These are phyloP conservation scores for Metschnikowia amazonensis DNA, from an alignment of 805 yeast genomes.

Conservation along the genomic window DNA sequence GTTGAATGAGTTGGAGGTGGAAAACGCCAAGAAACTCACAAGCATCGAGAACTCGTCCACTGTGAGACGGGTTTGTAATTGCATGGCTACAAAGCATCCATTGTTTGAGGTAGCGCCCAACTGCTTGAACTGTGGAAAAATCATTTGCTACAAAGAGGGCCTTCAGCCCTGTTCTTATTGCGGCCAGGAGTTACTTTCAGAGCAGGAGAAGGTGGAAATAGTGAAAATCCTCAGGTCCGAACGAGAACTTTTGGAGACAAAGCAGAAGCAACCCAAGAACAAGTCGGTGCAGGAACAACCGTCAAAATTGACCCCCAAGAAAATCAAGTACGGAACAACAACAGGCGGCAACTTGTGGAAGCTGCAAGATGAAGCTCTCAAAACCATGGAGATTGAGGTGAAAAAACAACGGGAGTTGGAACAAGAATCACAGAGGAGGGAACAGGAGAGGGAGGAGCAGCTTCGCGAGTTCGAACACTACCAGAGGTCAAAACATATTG, in stretches of 20 bases:
- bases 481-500: conserved; percentile 38
- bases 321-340: conserved; percentile 50
- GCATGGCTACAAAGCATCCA: conserved; percentile 88
- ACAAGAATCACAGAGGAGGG: conserved; percentile 21
- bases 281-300: conserved; percentile 21
- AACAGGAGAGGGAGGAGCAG: conserved; percentile 39
- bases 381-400: conserved; percentile 48
- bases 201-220: conserved; percentile 59
- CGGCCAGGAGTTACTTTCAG: conserved; percentile 59
- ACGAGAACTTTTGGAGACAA: conserved; percentile 30
- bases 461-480: conserved; percentile 43
- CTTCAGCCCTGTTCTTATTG: conserved; percentile 86
- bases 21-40: conserved; percentile 10
- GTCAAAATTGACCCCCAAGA: conserved; percentile 28
- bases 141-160: conserved; percentile 87
- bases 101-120: conserved; percentile 88
- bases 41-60: conserved; percentile 4
- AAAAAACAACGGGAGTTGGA: conserved; percentile 23
- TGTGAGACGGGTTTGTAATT: conserved; percentile 52
- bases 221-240: conserved; percentile 51
- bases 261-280: conserved; percentile 21
- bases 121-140: conserved; percentile 90
- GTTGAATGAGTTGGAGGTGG: conserved; percentile 48
- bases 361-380: conserved; percentile 63
- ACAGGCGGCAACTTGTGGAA: conserved; percentile 63